Evolutionary conservation across 1,284 basidiomycete species (phyloP).

Genomic region (Ganoderma boninense): DNA sequence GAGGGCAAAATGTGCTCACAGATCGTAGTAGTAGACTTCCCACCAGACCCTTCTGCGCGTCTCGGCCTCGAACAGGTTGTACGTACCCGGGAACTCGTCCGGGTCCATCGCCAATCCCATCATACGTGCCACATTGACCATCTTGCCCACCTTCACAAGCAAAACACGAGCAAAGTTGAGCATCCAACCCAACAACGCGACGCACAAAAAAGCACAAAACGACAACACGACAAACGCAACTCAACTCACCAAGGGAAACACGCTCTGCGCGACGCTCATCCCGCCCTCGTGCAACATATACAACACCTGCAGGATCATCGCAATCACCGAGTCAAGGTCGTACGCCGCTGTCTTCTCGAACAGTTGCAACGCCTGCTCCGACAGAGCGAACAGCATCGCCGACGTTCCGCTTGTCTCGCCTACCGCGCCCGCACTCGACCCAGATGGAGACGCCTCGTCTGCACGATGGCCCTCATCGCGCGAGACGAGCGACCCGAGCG

Average conservation of each 20-base stretch:
- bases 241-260: slow-evolving; percentile 52
- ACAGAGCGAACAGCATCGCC: slow-evolving; percentile 52
- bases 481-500: slow-evolving; percentile 58
- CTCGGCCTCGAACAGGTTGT: slow-evolving; percentile 61
- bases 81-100: slow-evolving; percentile 57
- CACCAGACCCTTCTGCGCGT: slow-evolving; percentile 73
- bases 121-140: slow-evolving; percentile 68
- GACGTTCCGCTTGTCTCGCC: slow-evolving; percentile 38
- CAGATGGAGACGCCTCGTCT: slow-evolving; percentile 25
- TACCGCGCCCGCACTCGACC: slow-evolving; percentile 2
- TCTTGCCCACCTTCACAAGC: slow-evolving; percentile 63
- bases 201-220: neutral
- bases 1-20: slow-evolving; percentile 54
- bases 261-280: slow-evolving; percentile 50
- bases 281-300: slow-evolving; percentile 60
- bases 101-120: slow-evolving; percentile 72
- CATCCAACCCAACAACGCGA: slow-evolving; percentile 4
- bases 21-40: slow-evolving; percentile 76
- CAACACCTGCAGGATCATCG: slow-evolving; percentile 61
- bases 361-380: slow-evolving; percentile 53
- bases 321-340: slow-evolving; percentile 60
- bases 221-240: neutral
- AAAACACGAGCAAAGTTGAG: slow-evolving; percentile 13
- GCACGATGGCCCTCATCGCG: slow-evolving; percentile 33
- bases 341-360: slow-evolving; percentile 52